Evolutionary conservation across 352 stramenopile genomes (phyloP).

Genomic region (Globisporangium barbulae): DNA sequence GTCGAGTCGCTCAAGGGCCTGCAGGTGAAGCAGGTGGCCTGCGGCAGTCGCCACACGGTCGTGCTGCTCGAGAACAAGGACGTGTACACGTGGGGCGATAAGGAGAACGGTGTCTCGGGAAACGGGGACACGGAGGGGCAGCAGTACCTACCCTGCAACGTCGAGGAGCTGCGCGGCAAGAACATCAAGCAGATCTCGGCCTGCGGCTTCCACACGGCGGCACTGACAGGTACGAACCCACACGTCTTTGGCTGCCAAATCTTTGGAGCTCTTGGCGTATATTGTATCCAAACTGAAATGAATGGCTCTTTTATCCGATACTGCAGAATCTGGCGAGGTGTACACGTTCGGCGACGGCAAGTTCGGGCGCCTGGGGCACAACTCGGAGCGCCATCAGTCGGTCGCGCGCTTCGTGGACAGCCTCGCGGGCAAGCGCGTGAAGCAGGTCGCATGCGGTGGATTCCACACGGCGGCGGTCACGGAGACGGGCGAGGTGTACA

Average conservation of each 20-base stretch:
- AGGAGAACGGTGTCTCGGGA: constrained; percentile 94
- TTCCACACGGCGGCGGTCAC: constrained; percentile 87
- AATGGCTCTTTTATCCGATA: neutral
- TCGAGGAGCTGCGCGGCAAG: constrained; percentile 88
- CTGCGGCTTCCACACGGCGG: constrained; percentile 85
- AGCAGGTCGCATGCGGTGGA: constrained; percentile 86
- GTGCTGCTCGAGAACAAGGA: constrained; percentile 86
- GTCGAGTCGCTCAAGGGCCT: constrained; percentile 93
- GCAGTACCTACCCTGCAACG: constrained; percentile 91
- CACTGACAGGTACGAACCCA: constrained; percentile 44
- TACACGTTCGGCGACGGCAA: constrained; percentile 94
- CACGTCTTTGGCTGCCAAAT: neutral
- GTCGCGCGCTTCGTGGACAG: constrained; percentile 71
- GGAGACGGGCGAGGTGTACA: constrained; percentile 84
- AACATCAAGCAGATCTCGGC: constrained; percentile 87
- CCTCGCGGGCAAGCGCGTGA: constrained; percentile 68
- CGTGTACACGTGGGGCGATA: constrained; percentile 95
- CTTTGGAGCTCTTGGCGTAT: neutral
- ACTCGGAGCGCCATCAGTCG: constrained; percentile 79
- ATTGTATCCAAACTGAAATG: neutral
- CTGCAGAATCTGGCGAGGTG: constrained; percentile 83
- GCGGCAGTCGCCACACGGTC: constrained; percentile 93
- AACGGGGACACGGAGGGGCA: constrained; percentile 94
- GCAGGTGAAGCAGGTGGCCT: constrained; percentile 91
- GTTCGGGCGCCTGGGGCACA: constrained; percentile 83